These are phyloP conservation scores for Colletotrichum tofieldiae DNA, from an alignment of 2,329 filamentous ascomycete genomes.

Conservation along the genomic window DNA sequence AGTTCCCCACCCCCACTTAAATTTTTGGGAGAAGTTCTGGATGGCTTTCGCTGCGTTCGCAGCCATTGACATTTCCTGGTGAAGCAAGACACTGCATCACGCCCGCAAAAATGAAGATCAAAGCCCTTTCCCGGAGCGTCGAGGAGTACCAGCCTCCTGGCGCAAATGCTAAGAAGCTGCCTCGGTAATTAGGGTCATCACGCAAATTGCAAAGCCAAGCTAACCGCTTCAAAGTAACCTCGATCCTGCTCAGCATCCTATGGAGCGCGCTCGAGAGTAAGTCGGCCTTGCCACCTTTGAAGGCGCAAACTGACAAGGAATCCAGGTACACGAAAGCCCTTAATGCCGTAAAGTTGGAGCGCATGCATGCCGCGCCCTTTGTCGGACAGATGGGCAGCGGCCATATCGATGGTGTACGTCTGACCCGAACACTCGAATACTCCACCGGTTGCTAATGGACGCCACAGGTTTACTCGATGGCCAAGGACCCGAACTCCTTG, in stretches of 20 bases:
- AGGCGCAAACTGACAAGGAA: slow-evolving; percentile 27
- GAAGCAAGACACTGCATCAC: slow-evolving; percentile 24
- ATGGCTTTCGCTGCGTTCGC: slow-evolving; percentile 13
- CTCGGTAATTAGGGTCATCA: slow-evolving; percentile 48
- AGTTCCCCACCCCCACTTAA: slow-evolving; percentile 42
- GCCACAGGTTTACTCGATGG: slow-evolving; percentile 75
- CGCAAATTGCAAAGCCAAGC: not conserved
- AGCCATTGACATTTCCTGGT: slow-evolving; percentile 4
- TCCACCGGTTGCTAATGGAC: slow-evolving; percentile 5
- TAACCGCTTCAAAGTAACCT: slow-evolving; percentile 69
- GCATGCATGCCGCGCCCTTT: slow-evolving; percentile 86
- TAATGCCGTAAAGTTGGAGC: slow-evolving; percentile 91
- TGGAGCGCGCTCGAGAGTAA: slow-evolving; percentile 91
- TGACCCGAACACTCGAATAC: not conserved
- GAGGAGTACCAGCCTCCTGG: slow-evolving; percentile 77
- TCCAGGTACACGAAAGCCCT: slow-evolving; percentile 63
- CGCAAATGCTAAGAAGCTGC: slow-evolving; percentile 75
- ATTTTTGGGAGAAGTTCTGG: slow-evolving; percentile 44
- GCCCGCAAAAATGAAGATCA: slow-evolving; percentile 67
- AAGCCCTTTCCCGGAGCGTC: slow-evolving; percentile 77
- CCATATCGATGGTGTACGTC: slow-evolving; percentile 87
- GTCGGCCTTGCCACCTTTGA: slow-evolving; percentile 73
- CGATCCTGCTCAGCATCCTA: slow-evolving; percentile 89
- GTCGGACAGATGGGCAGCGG: slow-evolving; percentile 89
- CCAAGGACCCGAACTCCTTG: slow-evolving; percentile 83